Conservation (phyloP, 441 rosid genomes). For the Bocquillonia castaneifolia region DNA sequence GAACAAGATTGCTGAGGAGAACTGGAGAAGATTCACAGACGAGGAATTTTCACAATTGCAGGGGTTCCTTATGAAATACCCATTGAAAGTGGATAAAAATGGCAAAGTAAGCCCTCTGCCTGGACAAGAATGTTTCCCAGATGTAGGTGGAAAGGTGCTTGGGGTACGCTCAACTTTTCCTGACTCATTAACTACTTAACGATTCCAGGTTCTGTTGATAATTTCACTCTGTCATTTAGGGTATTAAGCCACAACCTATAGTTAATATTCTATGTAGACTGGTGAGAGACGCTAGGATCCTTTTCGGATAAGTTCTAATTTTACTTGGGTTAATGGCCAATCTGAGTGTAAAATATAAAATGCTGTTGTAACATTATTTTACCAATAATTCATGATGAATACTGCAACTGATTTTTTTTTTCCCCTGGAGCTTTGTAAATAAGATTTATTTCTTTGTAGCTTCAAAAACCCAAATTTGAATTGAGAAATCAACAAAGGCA, state of each 20-base stretch:
- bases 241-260: background rate
- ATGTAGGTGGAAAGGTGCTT: conserved; percentile 73
- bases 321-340: background rate
- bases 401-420: background rate
- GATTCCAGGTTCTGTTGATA: background rate
- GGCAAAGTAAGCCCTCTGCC: conserved; percentile 58
- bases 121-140: conserved; percentile 63
- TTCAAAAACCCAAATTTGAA: background rate
- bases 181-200: conserved; percentile 61
- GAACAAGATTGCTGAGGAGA: conserved; percentile 59
- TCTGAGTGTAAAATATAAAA: background rate
- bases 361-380: background rate
- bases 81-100: conserved; percentile 44
- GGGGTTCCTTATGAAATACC: conserved; percentile 71
- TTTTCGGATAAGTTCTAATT: too few relatives aligned
- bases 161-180: conserved; percentile 67
- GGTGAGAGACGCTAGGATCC: too few relatives aligned
- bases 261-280: too few relatives aligned
- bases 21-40: conserved; percentile 54
- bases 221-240: background rate
- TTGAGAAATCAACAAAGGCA: background rate
- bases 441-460: too few relatives aligned
- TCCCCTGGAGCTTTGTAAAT: background rate
- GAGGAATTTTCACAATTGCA: conserved; percentile 41
- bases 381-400: background rate